Evolutionary conservation across 2,329 filamentous ascomycete genomes (phyloP), one percentile per base, ranked within the genome.

Genomic region (Sclerotinia spermophila): DNA sequence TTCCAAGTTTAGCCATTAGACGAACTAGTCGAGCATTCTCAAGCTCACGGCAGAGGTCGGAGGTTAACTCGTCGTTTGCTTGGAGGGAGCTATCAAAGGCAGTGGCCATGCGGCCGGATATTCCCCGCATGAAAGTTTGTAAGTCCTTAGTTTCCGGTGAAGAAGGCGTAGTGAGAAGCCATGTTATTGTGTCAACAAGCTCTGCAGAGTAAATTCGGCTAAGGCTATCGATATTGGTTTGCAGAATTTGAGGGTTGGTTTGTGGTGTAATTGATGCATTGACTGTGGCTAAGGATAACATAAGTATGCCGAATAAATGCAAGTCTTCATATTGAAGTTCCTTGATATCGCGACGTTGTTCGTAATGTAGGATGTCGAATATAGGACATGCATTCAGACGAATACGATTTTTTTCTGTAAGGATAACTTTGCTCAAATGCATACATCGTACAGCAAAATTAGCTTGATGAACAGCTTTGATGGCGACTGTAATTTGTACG

Each of bases 241-340:
- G 94, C 30, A 61, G 86, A 78, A 73, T 84, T 82, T 38, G 79
- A 77, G 13, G 83, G 30, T 44, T 69, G 11, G 45, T 56, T 48
- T 69, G 68, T 5, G 59, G 68, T 38, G 59, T 69, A 51, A 69
- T 69, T 71, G 84, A 85, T 8, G 82, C 84, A 78, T 80, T 92
- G 75, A 90, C 92, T 51, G 90, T 92, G 8, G 92, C 92, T 66
- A 99, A 85, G 67, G 89, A 89, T n/a, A 99, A 83, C 67, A 99
- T 89, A 17, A 97, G 84, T 70, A 90, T 90, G 48, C 95, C 96
- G 67, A 99, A 91, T 71, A 93, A 91, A 73, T 91, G 83, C 33
- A 99, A 87, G 77, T 99, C 96, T 74, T 96, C 92, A 76, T 93
- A 89, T 79, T 99, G 96, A 1, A 96, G 84, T 51, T 98, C 93